Percentiles rank a stretch among this genome's conserved stretches.
Evolutionary conservation across 2,329 filamentous ascomycete genomes (phyloP).

Genomic region (Exophiala calicioides): DNA sequence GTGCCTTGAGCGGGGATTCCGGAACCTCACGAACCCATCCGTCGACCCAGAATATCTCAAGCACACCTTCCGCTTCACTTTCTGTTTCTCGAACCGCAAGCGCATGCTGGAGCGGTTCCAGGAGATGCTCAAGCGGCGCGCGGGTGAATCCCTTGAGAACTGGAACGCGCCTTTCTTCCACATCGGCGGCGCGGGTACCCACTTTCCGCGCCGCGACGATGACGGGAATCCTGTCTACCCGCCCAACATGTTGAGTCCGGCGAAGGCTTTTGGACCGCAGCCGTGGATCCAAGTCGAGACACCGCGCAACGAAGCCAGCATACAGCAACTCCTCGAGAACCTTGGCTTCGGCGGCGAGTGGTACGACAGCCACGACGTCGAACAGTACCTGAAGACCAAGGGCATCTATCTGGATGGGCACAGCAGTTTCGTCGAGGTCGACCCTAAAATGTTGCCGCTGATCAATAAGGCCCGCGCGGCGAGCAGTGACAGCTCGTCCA

Average conservation of each 20-base stretch:
- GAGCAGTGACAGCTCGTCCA: slow-evolving; percentile 8
- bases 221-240: slow-evolving; percentile 41
- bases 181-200: slow-evolving; percentile 68
- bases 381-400: slow-evolving; percentile 64
- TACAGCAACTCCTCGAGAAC: slow-evolving; percentile 41
- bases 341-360: slow-evolving; percentile 72
- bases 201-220: slow-evolving; percentile 52
- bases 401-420: slow-evolving; percentile 37
- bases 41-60: slow-evolving; percentile 53
- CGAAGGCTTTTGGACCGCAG: slow-evolving; percentile 24
- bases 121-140: slow-evolving; percentile 40
- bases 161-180: slow-evolving; percentile 64
- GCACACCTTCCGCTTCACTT: slow-evolving; percentile 69
- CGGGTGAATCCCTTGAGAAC: slow-evolving; percentile 56
- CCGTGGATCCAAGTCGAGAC: slow-evolving; percentile 28
- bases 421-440: slow-evolving; percentile 33
- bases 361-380: slow-evolving; percentile 75
- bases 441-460: slow-evolving; percentile 12
- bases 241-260: slow-evolving; percentile 32
- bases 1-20: slow-evolving; percentile 63
- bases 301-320: slow-evolving; percentile 30
- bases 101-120: slow-evolving; percentile 43
- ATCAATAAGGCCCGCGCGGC: no score
- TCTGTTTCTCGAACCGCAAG: slow-evolving; percentile 55
- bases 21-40: slow-evolving; percentile 34